A percentile compares a stretch with the other conserved stretches of the same genome.
These are phyloP conservation scores for Polygonum aviculare DNA, from an alignment of 148 eudicot genomes.

Conservation along the genomic window DNA sequence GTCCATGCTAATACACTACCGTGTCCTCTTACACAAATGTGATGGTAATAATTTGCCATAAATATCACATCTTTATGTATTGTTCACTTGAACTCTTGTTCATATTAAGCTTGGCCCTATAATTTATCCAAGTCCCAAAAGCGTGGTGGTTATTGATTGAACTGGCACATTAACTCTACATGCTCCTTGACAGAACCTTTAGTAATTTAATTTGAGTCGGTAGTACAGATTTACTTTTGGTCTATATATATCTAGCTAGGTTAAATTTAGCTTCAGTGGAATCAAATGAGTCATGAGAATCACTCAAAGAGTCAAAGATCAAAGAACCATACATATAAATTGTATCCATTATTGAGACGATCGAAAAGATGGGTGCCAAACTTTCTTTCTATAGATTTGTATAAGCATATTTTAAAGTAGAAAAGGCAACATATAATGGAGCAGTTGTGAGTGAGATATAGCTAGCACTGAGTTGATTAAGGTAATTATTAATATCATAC, in stretches of 20 bases:
- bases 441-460: conserved; percentile 7
- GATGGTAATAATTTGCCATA: too few relatives aligned
- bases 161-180: too few relatives aligned
- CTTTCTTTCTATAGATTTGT: conserved; percentile 3
- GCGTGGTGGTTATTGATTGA: too few relatives aligned
- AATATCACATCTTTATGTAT: too few relatives aligned
- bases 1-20: not conserved
- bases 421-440: not conserved
- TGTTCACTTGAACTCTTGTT: too few relatives aligned
- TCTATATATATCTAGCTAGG: not conserved
- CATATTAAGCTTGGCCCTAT: too few relatives aligned
- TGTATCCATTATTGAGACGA: not conserved
- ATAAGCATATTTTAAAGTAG: not conserved
- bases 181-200: too few relatives aligned
- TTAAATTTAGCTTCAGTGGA: not conserved
- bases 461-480: not conserved
- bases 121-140: too few relatives aligned
- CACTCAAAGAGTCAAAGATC: not conserved
- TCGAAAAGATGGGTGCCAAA: not conserved
- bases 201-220: too few relatives aligned
- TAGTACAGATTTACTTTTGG: not conserved
- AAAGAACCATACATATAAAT: not conserved
- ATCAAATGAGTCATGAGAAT: not conserved
- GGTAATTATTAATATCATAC: not conserved
- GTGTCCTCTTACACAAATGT: not conserved